Percentiles rank a stretch among this genome's conserved stretches.
Evolutionary conservation across 495 filamentous ascomycete species (phyloP).

Genomic region (Tuber microsphaerosporum): DNA sequence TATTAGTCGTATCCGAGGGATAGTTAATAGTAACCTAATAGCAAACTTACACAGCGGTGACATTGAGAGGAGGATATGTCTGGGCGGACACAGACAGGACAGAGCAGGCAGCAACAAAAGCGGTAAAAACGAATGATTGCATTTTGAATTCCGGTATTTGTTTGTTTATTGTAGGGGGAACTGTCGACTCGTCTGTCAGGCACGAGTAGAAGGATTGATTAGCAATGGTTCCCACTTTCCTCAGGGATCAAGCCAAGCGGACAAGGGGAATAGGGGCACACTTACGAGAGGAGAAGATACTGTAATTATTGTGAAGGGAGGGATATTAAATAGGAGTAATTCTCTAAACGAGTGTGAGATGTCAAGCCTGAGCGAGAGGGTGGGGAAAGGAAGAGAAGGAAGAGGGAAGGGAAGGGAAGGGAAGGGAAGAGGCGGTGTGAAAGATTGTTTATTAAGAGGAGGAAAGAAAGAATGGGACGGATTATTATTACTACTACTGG

Average conservation of each 20-base stretch:
- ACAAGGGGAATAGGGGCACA: slow-evolving; percentile 1
- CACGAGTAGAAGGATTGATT: slow-evolving; percentile 1
- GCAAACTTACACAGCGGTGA: slow-evolving; percentile 25
- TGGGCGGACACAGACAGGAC: slow-evolving; percentile 31
- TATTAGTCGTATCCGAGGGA: not conserved
- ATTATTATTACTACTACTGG: not conserved
- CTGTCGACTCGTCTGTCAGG: not conserved
- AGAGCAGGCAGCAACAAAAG: slow-evolving; percentile 27
- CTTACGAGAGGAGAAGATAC: slow-evolving; percentile 15
- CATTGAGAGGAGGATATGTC: slow-evolving; percentile 22
- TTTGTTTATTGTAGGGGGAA: slow-evolving; percentile 12
- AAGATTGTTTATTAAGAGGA: not conserved
- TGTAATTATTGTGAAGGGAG: slow-evolving; percentile 13
- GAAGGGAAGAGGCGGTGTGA: slow-evolving; percentile 12
- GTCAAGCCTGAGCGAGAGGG: slow-evolving; percentile 17
- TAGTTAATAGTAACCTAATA: not conserved
- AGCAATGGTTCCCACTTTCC: slow-evolving; percentile 20
- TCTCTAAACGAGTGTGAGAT: slow-evolving; percentile 30
- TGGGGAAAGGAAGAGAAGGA: slow-evolving; percentile 9
- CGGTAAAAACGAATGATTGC: slow-evolving; percentile 33
- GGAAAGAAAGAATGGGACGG: not conserved
- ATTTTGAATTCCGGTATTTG: slow-evolving; percentile 20
- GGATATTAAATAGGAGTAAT: slow-evolving; percentile 11
- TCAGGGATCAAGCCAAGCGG: not conserved
- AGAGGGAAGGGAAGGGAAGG: too few relatives aligned